These are phyloP conservation scores for Tylopilus cervinicoccineus DNA, from an alignment of 768 basidiomycete species.

Conservation along the genomic window DNA sequence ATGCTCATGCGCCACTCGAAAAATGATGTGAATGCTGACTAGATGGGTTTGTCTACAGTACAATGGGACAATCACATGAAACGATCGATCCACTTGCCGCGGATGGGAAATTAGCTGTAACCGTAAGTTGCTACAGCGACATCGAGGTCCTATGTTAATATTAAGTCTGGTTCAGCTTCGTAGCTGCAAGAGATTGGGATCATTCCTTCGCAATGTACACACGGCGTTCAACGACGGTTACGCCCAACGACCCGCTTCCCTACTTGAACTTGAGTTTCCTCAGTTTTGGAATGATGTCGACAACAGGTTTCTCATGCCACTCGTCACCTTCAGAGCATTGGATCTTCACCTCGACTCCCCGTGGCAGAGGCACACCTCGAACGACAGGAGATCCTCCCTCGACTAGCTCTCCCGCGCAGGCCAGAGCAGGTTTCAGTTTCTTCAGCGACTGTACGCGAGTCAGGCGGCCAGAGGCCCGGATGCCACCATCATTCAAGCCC, in stretches of 20 bases:
- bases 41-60: neutral
- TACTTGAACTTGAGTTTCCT: slow-evolving; percentile 24
- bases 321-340: slow-evolving; percentile 6
- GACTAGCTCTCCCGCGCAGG: neutral
- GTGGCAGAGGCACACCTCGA: neutral
- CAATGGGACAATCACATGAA: neutral
- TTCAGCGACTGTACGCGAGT: neutral
- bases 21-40: neutral
- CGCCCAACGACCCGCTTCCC: neutral
- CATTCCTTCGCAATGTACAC: neutral
- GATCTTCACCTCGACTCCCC: slow-evolving; percentile 13
- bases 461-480: neutral
- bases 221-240: neutral
- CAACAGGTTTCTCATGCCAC: slow-evolving; percentile 24
- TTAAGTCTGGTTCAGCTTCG: neutral
- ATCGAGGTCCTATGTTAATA: neutral
- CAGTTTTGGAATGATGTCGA: slow-evolving; percentile 29
- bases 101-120: neutral
- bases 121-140: neutral
- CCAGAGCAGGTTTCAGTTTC: neutral
- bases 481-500: neutral
- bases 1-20: neutral
- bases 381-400: neutral
- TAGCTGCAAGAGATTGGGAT: neutral
- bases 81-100: too few relatives aligned